Conservation (phyloP, 2,329 filamentous ascomycete species). For the Cytospora leucostoma region DNA sequence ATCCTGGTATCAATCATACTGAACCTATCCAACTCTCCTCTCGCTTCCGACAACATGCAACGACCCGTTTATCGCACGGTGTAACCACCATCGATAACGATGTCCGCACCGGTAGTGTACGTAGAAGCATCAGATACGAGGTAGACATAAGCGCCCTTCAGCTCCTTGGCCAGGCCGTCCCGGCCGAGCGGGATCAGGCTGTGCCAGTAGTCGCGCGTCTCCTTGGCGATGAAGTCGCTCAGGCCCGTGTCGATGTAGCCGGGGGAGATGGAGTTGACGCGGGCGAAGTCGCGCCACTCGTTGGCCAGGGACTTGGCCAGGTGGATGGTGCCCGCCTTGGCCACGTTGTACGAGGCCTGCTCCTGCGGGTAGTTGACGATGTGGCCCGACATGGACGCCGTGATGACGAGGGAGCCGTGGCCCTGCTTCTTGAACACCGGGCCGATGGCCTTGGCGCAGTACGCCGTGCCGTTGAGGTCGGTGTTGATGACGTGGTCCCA, state of each 20-base stretch:
- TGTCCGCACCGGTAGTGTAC: slow-evolving; percentile 73
- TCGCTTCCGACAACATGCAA: not conserved
- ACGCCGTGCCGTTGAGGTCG: slow-evolving; percentile 72
- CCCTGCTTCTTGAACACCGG: slow-evolving; percentile 28
- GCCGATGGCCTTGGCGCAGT: slow-evolving; percentile 75
- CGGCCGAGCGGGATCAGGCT: slow-evolving; percentile 74
- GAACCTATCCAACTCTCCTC: not conserved
- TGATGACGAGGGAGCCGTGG: slow-evolving; percentile 73
- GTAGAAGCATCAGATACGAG: slow-evolving; percentile 72
- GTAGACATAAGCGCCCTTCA: slow-evolving; percentile 77
- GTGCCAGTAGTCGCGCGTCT: slow-evolving; percentile 71
- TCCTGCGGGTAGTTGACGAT: slow-evolving; percentile 77
- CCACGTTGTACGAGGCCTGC: slow-evolving; percentile 73
- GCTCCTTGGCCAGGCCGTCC: slow-evolving; percentile 67
- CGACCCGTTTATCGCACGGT: slow-evolving; percentile 43
- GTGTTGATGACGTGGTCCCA: slow-evolving; percentile 78
- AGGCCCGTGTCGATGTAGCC: slow-evolving; percentile 69
- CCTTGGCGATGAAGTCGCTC: slow-evolving; percentile 61
- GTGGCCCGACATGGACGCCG: slow-evolving; percentile 76
- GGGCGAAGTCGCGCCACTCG: slow-evolving; percentile 62
- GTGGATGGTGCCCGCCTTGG: slow-evolving; percentile 66
- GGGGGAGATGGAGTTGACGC: slow-evolving; percentile 57
- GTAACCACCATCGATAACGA: slow-evolving; percentile 73
- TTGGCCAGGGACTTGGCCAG: slow-evolving; percentile 55
- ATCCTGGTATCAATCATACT: not conserved